Evolutionary conservation across 2,329 filamentous ascomycete genomes (phyloP).

Genomic region (Verticillium longisporum): DNA sequence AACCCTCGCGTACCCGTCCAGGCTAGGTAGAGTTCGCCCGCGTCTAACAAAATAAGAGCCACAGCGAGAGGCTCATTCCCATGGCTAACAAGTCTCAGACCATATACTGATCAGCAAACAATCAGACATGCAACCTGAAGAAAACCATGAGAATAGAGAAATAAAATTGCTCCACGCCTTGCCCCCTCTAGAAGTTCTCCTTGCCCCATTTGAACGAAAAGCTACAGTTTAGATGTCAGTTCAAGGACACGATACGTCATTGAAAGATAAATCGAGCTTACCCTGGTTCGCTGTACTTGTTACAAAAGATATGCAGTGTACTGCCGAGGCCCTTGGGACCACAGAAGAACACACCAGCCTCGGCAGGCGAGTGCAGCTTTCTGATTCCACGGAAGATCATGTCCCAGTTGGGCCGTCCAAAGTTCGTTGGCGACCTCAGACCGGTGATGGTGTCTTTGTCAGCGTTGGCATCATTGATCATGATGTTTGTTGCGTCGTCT

Average conservation of each 20-base stretch:
- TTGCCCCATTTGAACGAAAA: slow-evolving; percentile 65
- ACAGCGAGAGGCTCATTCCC: neutral
- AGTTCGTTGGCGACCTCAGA: slow-evolving; percentile 74
- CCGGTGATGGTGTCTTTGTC: slow-evolving; percentile 82
- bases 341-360: slow-evolving; percentile 79
- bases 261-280: slow-evolving; percentile 33
- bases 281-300: slow-evolving; percentile 79
- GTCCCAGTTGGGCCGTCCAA: slow-evolving; percentile 83
- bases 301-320: slow-evolving; percentile 74
- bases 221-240: slow-evolving; percentile 22
- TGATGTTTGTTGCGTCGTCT: slow-evolving; percentile 83
- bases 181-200: slow-evolving; percentile 54
- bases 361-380: slow-evolving; percentile 67
- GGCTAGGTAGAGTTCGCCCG: neutral
- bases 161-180: slow-evolving; percentile 16
- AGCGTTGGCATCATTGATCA: slow-evolving; percentile 83
- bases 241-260: slow-evolving; percentile 7
- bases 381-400: slow-evolving; percentile 81
- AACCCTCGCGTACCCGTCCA: neutral
- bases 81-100: neutral
- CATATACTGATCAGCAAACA: neutral
- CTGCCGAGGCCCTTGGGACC: slow-evolving; percentile 75
- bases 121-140: neutral
- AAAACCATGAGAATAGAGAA: slow-evolving; percentile 6
- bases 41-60: neutral